phyloP scores from a whole-genome alignment of 1,284 basidiomycete species.

The Meripilus lineatus region DNA sequence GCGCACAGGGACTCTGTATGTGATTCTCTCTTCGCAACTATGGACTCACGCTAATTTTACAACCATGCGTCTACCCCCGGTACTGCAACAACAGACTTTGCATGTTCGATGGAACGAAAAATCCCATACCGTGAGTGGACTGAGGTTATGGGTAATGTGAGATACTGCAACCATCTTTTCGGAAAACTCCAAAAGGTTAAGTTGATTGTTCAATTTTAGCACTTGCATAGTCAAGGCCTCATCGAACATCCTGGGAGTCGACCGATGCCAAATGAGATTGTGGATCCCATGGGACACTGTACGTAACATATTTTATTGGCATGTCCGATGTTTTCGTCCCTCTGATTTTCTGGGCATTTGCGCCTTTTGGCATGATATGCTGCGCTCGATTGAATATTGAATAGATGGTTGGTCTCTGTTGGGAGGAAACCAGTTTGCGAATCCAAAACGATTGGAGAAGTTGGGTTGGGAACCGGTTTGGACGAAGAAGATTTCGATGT shows the following conservation, averaged over 20 bases:
- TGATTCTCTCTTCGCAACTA: not conserved
- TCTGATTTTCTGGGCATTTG: conserved; percentile 5
- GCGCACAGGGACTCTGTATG: conserved; percentile 34
- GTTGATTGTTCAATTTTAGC: conserved; percentile 25
- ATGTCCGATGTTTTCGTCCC: not conserved
- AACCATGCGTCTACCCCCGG: no score
- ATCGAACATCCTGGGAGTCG: conserved; percentile 29
- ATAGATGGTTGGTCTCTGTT: conserved; percentile 38
- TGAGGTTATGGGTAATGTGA: conserved; percentile 34
- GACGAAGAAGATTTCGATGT: conserved; percentile 25
- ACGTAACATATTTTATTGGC: conserved; percentile 11
- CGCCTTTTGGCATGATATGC: not conserved
- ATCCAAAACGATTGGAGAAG: conserved; percentile 28
- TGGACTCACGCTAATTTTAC: conserved; percentile 24
- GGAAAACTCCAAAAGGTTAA: no score
- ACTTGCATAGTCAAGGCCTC: conserved; percentile 32
- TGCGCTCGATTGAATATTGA: no score
- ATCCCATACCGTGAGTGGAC: conserved; percentile 26
- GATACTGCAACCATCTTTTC: no score
- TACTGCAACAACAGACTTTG: no score
- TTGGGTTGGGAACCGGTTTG: conserved; percentile 37
- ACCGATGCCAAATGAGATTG: conserved; percentile 28
- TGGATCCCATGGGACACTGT: conserved; percentile 34
- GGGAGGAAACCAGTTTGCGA: conserved; percentile 32
- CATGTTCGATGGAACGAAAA: conserved; percentile 13